A percentile compares a stretch with the other conserved stretches of the same genome.
These are phyloP conservation scores for Alternaria sp. DNA, from an alignment of 2,329 filamentous ascomycete species.

Conservation along the genomic window DNA sequence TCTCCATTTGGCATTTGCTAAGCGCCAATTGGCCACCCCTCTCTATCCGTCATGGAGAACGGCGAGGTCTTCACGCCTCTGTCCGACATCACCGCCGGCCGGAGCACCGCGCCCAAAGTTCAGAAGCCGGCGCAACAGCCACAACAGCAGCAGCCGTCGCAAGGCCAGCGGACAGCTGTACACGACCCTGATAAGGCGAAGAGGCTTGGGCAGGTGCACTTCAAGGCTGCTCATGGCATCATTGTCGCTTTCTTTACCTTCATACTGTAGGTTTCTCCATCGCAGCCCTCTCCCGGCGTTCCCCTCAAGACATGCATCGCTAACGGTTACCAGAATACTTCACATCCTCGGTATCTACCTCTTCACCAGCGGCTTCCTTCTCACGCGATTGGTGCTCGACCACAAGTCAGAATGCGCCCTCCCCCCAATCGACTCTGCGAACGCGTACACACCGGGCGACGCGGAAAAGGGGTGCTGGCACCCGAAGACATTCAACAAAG, in stretches of 20 bases:
- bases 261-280: slow-evolving; percentile 58
- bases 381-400: slow-evolving; percentile 82
- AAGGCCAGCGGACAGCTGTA: slow-evolving; percentile 4
- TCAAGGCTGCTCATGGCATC: slow-evolving; percentile 60
- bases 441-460: slow-evolving; percentile 47
- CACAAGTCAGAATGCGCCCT: slow-evolving; percentile 78
- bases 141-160: slow-evolving; percentile 29
- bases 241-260: slow-evolving; percentile 71
- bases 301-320: neutral
- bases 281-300: neutral
- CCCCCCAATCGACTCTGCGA: slow-evolving; percentile 66
- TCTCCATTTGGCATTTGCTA: neutral
- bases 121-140: slow-evolving; percentile 12
- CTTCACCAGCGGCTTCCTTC: slow-evolving; percentile 92
- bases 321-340: slow-evolving; percentile 61
- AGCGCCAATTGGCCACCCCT: neutral
- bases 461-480: slow-evolving; percentile 85
- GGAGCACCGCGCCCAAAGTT: slow-evolving; percentile 40
- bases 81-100: slow-evolving; percentile 46
- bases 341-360: slow-evolving; percentile 85
- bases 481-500: slow-evolving; percentile 89
- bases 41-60: slow-evolving; percentile 41
- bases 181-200: slow-evolving; percentile 36
- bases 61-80: slow-evolving; percentile 46
- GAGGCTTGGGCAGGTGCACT: slow-evolving; percentile 55